phyloP scores from a whole-genome alignment of 2,329 filamentous ascomycete genomes.

The Bipolaris gigantea region DNA sequence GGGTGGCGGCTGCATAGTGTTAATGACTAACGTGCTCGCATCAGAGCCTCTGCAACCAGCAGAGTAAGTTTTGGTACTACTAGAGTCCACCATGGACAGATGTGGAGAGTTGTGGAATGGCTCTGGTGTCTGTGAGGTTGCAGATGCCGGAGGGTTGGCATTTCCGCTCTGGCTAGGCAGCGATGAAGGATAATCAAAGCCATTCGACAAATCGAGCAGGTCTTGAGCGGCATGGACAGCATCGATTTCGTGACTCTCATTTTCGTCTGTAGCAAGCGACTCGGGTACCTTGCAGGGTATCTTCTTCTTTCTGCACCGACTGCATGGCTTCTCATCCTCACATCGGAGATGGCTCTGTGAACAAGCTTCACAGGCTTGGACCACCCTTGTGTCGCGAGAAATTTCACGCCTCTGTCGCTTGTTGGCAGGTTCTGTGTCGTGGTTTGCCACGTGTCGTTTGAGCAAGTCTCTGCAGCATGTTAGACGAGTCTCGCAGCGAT shows the following conservation, averaged over 20 bases:
- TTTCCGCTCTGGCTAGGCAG: conserved; percentile 8
- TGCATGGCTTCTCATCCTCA: conserved; percentile 58
- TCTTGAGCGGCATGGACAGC: conserved; percentile 37
- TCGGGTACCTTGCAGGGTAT: conserved; percentile 47
- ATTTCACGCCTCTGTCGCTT: conserved; percentile 32
- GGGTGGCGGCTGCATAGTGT: conserved; percentile 9
- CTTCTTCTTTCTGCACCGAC: conserved; percentile 54
- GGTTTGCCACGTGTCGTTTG: conserved; percentile 54
- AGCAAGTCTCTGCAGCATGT: conserved; percentile 48
- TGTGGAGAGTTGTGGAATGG: conserved; percentile 6
- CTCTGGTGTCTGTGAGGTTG: conserved; percentile 8
- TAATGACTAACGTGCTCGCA: neutral
- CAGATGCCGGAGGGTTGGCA: conserved; percentile 6
- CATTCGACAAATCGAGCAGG: conserved; percentile 33
- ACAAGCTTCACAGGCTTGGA: conserved; percentile 57
- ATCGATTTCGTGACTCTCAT: conserved; percentile 26
- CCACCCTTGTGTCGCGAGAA: conserved; percentile 32
- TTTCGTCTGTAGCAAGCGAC: conserved; percentile 14
- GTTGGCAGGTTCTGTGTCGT: conserved; percentile 42
- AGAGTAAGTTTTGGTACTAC: neutral
- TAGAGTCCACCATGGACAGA: neutral
- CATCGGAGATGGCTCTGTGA: conserved; percentile 57
- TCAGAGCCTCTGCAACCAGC: neutral
- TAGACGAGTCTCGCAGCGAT: neutral
- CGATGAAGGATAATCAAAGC: conserved; percentile 23